These are phyloP conservation scores for Tricladium varicosporioides DNA, from an alignment of 2,329 filamentous ascomycete genomes.

Conservation along the genomic window DNA sequence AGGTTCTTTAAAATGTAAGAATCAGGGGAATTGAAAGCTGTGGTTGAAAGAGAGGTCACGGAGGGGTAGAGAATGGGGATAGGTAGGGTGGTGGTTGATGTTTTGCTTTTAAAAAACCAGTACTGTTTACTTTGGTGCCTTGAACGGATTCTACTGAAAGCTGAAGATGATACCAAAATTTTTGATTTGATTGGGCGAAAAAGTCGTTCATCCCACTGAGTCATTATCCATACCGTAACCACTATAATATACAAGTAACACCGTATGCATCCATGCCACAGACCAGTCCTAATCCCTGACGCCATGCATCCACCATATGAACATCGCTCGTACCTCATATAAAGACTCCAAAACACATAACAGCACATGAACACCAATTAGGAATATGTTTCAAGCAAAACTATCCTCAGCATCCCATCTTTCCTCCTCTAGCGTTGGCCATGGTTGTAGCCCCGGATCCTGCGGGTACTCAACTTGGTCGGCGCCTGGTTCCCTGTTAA, in stretches of 20 bases:
- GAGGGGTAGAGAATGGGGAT: too few species aligned
- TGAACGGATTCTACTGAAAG: background rate
- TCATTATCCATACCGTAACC: constrained; percentile 6
- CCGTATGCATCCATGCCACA: constrained; percentile 3
- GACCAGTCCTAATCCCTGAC: constrained; percentile 4
- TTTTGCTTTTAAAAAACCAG: too few species aligned
- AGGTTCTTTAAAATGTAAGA: too few species aligned
- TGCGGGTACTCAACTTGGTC: background rate
- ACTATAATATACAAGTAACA: constrained; percentile 18
- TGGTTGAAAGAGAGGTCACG: too few species aligned
- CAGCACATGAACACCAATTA: constrained; percentile 4
- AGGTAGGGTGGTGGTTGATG: too few species aligned
- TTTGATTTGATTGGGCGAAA: background rate
- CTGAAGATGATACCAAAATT: background rate
- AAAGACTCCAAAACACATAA: constrained; percentile 1
- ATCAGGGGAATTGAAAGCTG: too few species aligned
- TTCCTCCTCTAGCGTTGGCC: constrained; percentile 7
- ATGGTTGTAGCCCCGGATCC: background rate
- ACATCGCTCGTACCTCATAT: constrained; percentile 16
- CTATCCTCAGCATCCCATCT: constrained; percentile 33
- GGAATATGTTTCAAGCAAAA: constrained; percentile 28
- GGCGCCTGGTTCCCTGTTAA: background rate
- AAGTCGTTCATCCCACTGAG: background rate
- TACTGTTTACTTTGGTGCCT: too few species aligned
- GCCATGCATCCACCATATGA: constrained; percentile 7